Conservation (phyloP, 345 rosid species). For the Eucalyptus regnans region DNA sequence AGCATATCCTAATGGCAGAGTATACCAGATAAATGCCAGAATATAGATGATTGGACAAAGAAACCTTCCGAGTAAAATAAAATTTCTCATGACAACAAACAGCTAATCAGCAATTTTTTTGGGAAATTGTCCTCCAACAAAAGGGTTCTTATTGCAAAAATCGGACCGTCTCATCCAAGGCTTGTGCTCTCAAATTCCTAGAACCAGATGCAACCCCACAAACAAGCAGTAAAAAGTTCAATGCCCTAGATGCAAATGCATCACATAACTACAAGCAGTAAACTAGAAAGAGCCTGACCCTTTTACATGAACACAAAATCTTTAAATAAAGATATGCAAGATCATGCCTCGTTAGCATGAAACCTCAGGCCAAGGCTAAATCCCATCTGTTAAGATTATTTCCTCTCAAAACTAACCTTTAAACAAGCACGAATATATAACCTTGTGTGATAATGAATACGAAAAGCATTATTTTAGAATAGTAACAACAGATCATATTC, state of each 20-base stretch:
- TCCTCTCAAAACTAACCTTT: neutral
- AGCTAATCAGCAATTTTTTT: neutral
- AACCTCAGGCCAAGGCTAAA: neutral
- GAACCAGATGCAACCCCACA: neutral
- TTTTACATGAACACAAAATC: neutral
- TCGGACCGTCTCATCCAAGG: neutral
- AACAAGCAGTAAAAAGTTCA: neutral
- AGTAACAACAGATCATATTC: neutral
- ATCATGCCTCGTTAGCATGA: neutral
- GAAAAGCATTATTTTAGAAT: neutral
- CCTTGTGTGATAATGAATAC: neutral
- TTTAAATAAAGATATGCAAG: neutral
- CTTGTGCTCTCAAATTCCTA: neutral
- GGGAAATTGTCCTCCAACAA: neutral
- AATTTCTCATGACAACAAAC: neutral
- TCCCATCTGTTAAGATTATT: neutral
- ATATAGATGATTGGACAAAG: neutral
- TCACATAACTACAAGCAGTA: neutral
- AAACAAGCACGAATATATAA: neutral
- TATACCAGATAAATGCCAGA: neutral
- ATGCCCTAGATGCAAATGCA: neutral
- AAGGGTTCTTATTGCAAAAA: neutral
- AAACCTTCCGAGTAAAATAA: neutral
- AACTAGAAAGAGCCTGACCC: neutral
- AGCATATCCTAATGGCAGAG: neutral